A percentile compares a stretch with the other conserved stretches of the same genome.
Conservation (phyloP, 805 yeast species). For the Wickerhamiella musiphila region DNA sequence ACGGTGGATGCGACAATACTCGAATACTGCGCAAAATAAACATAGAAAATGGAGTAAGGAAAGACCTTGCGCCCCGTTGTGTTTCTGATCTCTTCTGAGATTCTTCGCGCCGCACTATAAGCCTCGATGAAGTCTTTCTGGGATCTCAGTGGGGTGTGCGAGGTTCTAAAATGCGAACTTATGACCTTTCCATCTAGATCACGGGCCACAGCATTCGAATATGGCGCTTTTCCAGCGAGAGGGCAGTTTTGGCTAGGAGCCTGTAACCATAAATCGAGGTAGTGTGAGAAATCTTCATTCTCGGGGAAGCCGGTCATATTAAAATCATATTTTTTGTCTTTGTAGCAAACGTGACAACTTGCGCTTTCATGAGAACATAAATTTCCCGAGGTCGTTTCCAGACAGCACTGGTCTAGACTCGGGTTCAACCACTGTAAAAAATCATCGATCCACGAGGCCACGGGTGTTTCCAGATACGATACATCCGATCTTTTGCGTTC, state of each 20-base stretch:
- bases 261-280: constrained; percentile 65
- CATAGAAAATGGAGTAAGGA: constrained; percentile 87
- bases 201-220: constrained; percentile 36
- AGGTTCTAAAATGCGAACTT: constrained; percentile 39
- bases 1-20: constrained; percentile 42
- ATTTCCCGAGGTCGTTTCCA: constrained; percentile 23
- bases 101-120: constrained; percentile 50
- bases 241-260: constrained; percentile 85
- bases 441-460: constrained; percentile 89
- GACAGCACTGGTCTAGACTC: constrained; percentile 67
- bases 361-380: constrained; percentile 21
- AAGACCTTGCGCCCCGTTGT: constrained; percentile 38
- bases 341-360: constrained; percentile 58
- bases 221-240: constrained; percentile 89
- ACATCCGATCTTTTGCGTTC: constrained; percentile 50
- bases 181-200: constrained; percentile 25
- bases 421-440: constrained; percentile 79
- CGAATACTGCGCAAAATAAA: constrained; percentile 78
- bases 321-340: constrained; percentile 42
- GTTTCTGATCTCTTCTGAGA: constrained; percentile 33
- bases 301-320: constrained; percentile 65
- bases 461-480: constrained; percentile 63
- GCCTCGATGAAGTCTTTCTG: constrained; percentile 75
- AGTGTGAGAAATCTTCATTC: constrained; percentile 51
- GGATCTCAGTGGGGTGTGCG: constrained; percentile 63